These are phyloP conservation scores for Fragilaria radians DNA, from an alignment of 108 stramenopile genomes.

Conservation along the genomic window DNA sequence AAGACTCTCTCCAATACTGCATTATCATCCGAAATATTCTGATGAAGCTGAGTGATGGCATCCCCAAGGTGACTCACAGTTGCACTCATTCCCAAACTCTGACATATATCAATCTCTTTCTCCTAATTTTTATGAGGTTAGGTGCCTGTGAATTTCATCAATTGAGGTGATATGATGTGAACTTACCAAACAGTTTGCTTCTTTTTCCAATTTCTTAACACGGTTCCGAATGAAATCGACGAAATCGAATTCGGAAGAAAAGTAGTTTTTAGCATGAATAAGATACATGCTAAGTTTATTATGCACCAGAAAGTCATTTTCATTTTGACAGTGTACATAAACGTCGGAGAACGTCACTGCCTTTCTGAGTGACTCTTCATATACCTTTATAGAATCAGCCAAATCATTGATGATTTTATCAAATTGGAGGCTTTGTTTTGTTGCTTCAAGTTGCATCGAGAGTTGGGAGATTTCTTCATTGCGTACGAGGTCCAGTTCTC, in stretches of 20 bases:
- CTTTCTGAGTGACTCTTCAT: neutral
- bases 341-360: neutral
- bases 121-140: neutral
- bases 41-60: neutral
- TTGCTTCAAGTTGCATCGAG: neutral
- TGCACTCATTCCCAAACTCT: neutral
- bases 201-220: neutral
- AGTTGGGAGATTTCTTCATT: neutral
- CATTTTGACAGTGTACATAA: too few species aligned
- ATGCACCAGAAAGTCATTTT: too few species aligned
- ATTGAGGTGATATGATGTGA: neutral
- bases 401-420: neutral
- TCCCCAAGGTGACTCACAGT: neutral
- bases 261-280: conserved; percentile 13
- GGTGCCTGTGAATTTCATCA: neutral
- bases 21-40: neutral
- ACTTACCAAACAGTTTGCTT: neutral
- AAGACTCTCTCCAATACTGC: neutral
- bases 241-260: conserved; percentile 12
- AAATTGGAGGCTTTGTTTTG: neutral
- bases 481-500: neutral
- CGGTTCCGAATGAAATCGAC: neutral
- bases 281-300: conserved; percentile 14
- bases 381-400: neutral
- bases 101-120: neutral